Evolutionary conservation across 106 monocot genomes (phyloP), one percentile per base, ranked within the genome.

Genomic region (Alisma plantagoaquatica): DNA sequence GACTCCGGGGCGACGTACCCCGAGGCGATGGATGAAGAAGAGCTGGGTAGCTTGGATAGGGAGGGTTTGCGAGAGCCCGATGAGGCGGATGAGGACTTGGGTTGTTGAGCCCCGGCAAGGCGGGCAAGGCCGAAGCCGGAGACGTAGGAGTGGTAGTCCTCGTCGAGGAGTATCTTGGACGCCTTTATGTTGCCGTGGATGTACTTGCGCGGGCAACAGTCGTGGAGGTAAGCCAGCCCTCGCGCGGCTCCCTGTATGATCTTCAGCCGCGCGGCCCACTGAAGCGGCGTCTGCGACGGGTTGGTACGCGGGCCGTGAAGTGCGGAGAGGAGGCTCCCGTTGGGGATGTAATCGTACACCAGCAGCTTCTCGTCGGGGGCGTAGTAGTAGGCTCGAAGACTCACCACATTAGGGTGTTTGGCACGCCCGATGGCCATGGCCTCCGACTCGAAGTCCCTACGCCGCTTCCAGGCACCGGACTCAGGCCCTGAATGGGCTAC

Each of bases 301-400:
- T 62, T 64, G n/a, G n/a, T n/a, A 31, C 49, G 29, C 3, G 57
- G 38, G 0, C 86, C 92, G 51, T 92, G 92, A 7, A 92, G 55
- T 1, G 76, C 76, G 26, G 68, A 53, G 55, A 72, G 71, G 5
- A 82, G 73, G 46, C 71, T 79, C 53, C 86, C 92, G 25, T 92
- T 86, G 46, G 86, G 31, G 50, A 92, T 74, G 64, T 73, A 88
- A 28, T 96, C 94, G 57, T 84, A 88, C 60, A 88, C 78, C 5
- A 96, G 80, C 7, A 96, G 68, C 73, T 80, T 84, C 75, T 96
- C 88, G 47, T 88, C 94, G n/a, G 82, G 86, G 5, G 92, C 92
- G 49, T 82, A 92, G 44, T 92, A 92, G 69, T 82, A 92, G 33
- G 92, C 92, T 10, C 71, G 66, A 24, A 92, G 64, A 18, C 63